These are phyloP conservation scores for Coprinellus aureogranulatus DNA, from an alignment of 768 basidiomycete species.

Conservation along the genomic window DNA sequence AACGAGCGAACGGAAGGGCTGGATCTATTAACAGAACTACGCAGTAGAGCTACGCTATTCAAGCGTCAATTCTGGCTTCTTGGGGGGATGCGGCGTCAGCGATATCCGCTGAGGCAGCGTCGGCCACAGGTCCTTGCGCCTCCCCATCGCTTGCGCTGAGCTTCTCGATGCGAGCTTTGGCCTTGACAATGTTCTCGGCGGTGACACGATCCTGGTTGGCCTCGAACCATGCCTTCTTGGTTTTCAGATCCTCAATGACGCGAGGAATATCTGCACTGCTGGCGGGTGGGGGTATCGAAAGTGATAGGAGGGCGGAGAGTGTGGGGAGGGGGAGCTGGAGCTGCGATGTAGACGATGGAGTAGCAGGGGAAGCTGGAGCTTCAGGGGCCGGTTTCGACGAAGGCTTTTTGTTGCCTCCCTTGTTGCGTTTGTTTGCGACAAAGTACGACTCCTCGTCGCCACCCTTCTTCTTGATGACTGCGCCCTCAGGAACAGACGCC, in stretches of 20 bases:
- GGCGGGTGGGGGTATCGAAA: constrained; percentile 89
- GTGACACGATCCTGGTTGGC: constrained; percentile 86
- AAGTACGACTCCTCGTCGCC: constrained; percentile 83
- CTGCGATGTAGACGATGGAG: constrained; percentile 19
- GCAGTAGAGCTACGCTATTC: constrained; percentile 1
- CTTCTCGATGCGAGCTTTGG: constrained; percentile 42
- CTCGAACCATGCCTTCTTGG: constrained; percentile 92
- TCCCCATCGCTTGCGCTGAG: background rate
- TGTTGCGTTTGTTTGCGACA: constrained; percentile 66
- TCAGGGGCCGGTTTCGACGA: constrained; percentile 20
- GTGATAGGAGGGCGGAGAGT: constrained; percentile 78
- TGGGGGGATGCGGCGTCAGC: background rate
- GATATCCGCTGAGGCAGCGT: background rate
- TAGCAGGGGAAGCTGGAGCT: constrained; percentile 21
- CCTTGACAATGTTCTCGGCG: constrained; percentile 76
- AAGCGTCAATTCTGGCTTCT: constrained; percentile 11
- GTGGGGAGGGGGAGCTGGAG: constrained; percentile 84
- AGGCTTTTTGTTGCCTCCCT: constrained; percentile 52
- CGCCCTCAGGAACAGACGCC: constrained; percentile 53
- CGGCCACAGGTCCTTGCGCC: background rate
- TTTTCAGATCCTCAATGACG: constrained; percentile 85
- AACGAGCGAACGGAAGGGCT: no score
- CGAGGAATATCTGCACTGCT: constrained; percentile 75
- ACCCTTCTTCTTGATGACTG: constrained; percentile 89
- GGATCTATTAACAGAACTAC: no score